Percentiles rank a stretch among this genome's conserved stretches.
Evolutionary conservation across 2,329 filamentous ascomycete species (phyloP).

Genomic region (Scytalidium sp.): DNA sequence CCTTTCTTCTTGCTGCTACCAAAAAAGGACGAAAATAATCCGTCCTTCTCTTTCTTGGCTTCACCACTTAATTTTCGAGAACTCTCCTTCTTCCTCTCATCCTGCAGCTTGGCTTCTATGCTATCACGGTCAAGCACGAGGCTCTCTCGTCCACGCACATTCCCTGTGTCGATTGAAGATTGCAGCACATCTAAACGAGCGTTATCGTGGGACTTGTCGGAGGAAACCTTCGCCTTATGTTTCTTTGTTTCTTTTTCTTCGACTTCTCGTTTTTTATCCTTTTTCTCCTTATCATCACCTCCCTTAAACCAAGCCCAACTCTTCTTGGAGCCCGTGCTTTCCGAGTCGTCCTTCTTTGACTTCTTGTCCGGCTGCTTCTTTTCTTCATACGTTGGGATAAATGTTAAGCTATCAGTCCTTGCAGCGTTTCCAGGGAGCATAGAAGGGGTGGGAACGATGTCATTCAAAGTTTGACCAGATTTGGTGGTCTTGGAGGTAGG

Average conservation of each 20-base stretch:
- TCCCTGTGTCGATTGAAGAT: constrained; percentile 72
- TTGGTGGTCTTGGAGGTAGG: constrained; percentile 7
- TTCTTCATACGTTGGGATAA: constrained; percentile 79
- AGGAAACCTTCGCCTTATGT: constrained; percentile 57
- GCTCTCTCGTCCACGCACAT: constrained; percentile 71
- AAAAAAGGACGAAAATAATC: constrained; percentile 92
- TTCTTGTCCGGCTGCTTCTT: constrained; percentile 68
- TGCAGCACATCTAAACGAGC: constrained; percentile 84
- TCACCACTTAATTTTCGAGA: constrained; percentile 66
- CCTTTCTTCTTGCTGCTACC: constrained; percentile 85
- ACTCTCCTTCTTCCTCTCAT: constrained; percentile 80
- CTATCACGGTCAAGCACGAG: constrained; percentile 77
- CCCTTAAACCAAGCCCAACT: constrained; percentile 84
- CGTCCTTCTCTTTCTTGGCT: constrained; percentile 87
- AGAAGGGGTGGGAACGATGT: constrained; percentile 65
- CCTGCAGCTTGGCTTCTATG: constrained; percentile 68
- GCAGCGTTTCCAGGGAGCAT: constrained; percentile 66
- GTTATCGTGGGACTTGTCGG: constrained; percentile 68
- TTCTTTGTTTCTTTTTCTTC: constrained; percentile 60
- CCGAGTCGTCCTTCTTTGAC: constrained; percentile 64
- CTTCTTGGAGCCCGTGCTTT: constrained; percentile 62
- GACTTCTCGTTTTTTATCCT: constrained; percentile 61
- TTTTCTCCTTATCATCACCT: constrained; percentile 70
- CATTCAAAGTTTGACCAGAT: constrained; percentile 38
- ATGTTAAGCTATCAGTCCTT: constrained; percentile 74